Percentiles rank a stretch among this genome's conserved stretches.
These are phyloP conservation scores for Uncinocarpus reesii DNA, from an alignment of 2,329 filamentous ascomycete genomes.

Conservation along the genomic window DNA sequence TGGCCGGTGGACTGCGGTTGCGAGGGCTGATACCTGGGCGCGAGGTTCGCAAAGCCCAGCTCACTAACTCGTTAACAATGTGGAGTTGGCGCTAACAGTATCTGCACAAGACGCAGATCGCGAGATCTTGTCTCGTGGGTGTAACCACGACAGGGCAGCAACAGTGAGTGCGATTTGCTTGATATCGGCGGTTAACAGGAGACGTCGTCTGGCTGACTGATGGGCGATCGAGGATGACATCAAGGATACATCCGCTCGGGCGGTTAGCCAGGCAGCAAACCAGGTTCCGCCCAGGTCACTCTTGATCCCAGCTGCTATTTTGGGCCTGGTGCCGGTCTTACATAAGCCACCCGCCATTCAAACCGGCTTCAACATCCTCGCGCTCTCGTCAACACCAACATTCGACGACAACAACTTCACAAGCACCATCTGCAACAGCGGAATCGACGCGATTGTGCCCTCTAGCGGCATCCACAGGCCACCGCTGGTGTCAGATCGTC, in stretches of 20 bases:
- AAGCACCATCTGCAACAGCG: background rate
- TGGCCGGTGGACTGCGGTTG: background rate
- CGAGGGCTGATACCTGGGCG: background rate
- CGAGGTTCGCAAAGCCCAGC: background rate
- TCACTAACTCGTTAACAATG: no score
- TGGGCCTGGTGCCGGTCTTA: background rate
- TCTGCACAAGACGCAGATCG: no score
- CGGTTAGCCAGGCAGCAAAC: background rate
- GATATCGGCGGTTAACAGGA: no score
- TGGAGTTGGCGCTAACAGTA: no score
- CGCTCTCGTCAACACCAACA: no score
- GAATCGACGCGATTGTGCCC: no score
- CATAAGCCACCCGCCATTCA: background rate
- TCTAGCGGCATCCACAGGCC: background rate
- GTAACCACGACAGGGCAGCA: no score
- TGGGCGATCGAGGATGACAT: background rate
- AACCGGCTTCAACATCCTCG: background rate
- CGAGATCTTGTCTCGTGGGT: no score
- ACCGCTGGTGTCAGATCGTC: background rate
- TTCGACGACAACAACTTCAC: no score
- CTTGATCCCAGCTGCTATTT: background rate
- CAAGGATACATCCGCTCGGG: background rate
- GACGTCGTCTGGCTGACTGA: no score
- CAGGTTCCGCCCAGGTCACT: conserved; percentile 7
- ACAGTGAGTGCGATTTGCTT: no score